These are phyloP conservation scores for Ceratocystis lukuohia DNA, from an alignment of 2,329 filamentous ascomycete genomes.

Conservation along the genomic window DNA sequence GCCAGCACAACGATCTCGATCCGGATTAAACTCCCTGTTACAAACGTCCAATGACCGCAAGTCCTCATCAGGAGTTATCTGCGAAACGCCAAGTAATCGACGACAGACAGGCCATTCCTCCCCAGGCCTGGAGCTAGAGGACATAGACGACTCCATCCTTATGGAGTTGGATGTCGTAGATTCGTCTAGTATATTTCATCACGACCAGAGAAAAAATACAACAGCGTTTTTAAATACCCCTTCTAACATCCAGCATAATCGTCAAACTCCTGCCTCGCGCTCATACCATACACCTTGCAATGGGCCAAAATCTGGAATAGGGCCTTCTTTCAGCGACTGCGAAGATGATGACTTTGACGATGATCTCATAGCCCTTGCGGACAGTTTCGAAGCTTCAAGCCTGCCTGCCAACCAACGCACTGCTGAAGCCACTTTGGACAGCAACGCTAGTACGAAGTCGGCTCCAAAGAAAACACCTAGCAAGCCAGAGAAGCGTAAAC, in stretches of 20 bases:
- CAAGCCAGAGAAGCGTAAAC: conserved; percentile 25
- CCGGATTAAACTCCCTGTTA: neutral
- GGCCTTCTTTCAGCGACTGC: conserved; percentile 17
- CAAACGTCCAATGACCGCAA: neutral
- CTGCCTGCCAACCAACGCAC: conserved; percentile 29
- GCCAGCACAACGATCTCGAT: neutral
- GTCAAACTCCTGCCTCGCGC: neutral
- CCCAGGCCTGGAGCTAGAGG: conserved; percentile 1
- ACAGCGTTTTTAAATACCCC: neutral
- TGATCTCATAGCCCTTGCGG: conserved; percentile 20
- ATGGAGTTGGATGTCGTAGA: conserved; percentile 15
- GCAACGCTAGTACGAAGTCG: conserved; percentile 29
- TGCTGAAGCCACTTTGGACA: conserved; percentile 5
- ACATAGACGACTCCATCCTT: conserved; percentile 17
- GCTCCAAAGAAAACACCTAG: conserved; percentile 24
- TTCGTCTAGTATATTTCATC: neutral
- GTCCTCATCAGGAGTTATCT: neutral
- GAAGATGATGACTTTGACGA: conserved; percentile 18
- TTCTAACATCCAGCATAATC: neutral
- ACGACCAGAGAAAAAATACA: neutral
- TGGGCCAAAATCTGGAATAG: neutral
- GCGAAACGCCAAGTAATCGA: neutral
- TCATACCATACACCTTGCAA: neutral
- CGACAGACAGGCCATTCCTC: neutral
- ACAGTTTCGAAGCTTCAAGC: conserved; percentile 24